Evolutionary conservation across 208 protist species (phyloP), one percentile per base, ranked within the genome.

Genomic region (Vickermania ingenoplastis): DNA sequence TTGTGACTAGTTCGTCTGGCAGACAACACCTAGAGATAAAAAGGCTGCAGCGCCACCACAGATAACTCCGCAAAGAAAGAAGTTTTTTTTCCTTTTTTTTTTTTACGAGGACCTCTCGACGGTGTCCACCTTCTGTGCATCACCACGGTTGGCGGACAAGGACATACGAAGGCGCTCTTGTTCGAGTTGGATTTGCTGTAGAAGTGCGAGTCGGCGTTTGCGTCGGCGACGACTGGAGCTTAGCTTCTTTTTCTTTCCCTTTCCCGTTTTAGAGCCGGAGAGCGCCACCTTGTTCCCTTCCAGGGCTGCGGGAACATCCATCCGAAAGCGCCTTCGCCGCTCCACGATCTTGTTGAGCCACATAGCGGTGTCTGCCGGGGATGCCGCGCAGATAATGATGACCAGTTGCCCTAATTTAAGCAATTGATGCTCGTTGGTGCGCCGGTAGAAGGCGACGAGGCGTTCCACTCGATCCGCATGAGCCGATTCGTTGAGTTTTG

Each of bases 401-500:
- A 92, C 83, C 1, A 95, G 59, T 65, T 95, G 83, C 5, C 89
- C 89, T 65, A 85, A 84, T 28, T 78, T 74, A 17, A 92, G 67
- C 60, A 92, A 59, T 63, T 76, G 68, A 49, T 75, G 70, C 5
- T 83, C 75, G 60, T 91, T 86, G 14, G 83, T 74, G 0, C 82
- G 69, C 1, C 79, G 69, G 61, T 95, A 95, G 65, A 87, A 95
- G 13, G 41, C 26, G 0, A 86, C 68, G 11, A 95, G 73, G 27
- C 73, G 70, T 26, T 79, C 78, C 24, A 82, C 83, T 63, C 76
- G 84, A 67, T 93, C 86, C 17, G 79, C 77, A 70, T 95, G 89
- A 31, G 92, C 53, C 1, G 89, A 90, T 56, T 95, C 89, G 71
- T 95, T 90, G 59, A 93, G 49, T 70, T 95, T 95, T 25, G 89